phyloP scores from a whole-genome alignment of 441 rosid species.

The Gossypium trilobum region DNA sequence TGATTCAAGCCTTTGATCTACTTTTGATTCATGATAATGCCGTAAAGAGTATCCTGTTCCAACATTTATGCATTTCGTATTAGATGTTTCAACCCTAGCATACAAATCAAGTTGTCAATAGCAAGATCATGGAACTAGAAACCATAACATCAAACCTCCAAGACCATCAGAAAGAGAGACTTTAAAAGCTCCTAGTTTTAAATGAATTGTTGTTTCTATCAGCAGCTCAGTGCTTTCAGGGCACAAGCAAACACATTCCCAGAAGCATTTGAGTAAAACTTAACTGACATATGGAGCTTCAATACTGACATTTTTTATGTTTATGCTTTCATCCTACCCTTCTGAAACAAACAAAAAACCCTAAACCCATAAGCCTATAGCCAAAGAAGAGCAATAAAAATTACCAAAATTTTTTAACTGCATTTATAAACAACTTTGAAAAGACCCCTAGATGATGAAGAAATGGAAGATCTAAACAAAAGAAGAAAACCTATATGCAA shows the following conservation, averaged over 20 bases:
- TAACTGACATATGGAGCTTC: not conserved
- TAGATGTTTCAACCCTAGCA: not conserved
- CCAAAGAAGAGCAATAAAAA: not conserved
- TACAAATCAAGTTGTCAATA: not conserved
- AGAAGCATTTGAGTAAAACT: not conserved
- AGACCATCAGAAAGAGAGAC: not conserved
- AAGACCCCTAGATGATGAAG: not conserved
- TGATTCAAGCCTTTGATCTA: slow-evolving; percentile 74
- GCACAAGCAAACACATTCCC: not conserved
- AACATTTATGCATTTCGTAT: slow-evolving; percentile 13
- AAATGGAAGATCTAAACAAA: not conserved
- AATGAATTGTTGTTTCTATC: not conserved
- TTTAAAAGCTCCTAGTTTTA: not conserved
- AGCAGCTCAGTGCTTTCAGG: not conserved
- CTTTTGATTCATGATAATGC: slow-evolving; percentile 54
- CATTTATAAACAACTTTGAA: not conserved
- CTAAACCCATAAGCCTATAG: not conserved
- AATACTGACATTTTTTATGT: not conserved
- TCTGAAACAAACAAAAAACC: not conserved
- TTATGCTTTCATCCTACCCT: not conserved
- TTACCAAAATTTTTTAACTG: not conserved
- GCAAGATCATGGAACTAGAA: not conserved
- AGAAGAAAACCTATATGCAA: not conserved
- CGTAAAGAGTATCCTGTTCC: slow-evolving; percentile 70
- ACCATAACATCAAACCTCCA: not conserved